Evolutionary conservation across 163 green algal genomes (phyloP).

Genomic region (Scenedesmus sp.): DNA sequence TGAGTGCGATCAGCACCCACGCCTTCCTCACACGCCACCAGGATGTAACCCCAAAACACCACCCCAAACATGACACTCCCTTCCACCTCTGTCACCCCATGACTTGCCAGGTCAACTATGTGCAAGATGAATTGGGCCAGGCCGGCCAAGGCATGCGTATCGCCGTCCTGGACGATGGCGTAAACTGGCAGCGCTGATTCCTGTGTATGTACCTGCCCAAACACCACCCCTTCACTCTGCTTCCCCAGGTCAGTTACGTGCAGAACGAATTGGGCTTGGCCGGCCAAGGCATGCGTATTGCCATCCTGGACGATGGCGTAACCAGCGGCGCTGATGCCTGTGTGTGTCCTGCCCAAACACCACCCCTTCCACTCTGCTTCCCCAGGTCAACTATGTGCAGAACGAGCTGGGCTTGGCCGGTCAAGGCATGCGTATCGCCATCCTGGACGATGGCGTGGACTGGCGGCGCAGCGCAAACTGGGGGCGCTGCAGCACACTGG

Average conservation of each 20-base stretch:
- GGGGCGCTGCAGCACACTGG: background rate
- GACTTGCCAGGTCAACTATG: background rate
- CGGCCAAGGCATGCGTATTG: background rate
- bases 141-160: background rate
- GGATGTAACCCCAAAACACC: no score
- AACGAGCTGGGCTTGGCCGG: background rate
- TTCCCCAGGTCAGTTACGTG: background rate
- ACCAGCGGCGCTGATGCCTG: background rate
- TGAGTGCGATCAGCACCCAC: no score
- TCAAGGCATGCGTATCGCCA: background rate
- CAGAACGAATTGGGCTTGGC: background rate
- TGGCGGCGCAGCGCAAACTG: background rate
- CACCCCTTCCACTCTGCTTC: no score
- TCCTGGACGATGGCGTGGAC: background rate
- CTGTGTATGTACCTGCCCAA: no score
- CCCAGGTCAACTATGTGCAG: background rate
- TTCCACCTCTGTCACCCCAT: no score
- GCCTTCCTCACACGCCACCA: no score
- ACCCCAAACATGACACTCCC: no score
- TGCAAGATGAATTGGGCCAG: background rate
- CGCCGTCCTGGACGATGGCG: background rate
- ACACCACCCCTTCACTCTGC: no score
- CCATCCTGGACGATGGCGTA: background rate
- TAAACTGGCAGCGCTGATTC: background rate
- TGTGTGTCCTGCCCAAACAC: no score